A percentile compares a stretch with the other conserved stretches of the same genome.
phyloP scores from a whole-genome alignment of 352 stramenopile genomes.

The Pythium brachiatum region DNA sequence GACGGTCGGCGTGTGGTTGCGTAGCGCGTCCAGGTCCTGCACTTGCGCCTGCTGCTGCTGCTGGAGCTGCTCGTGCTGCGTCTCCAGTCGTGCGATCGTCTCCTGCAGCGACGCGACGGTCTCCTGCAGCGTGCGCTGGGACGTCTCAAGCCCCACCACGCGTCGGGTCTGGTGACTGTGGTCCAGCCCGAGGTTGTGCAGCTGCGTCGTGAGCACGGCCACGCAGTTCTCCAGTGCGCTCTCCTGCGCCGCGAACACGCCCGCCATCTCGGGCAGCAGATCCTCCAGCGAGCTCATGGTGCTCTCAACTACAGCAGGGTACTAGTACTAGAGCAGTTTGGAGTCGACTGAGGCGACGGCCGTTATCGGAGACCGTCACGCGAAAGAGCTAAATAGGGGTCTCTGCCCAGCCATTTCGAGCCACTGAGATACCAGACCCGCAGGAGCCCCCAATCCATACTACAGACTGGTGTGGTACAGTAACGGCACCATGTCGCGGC shows the following conservation, averaged over 20 bases:
- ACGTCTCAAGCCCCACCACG: constrained; percentile 36
- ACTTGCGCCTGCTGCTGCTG: constrained; percentile 21
- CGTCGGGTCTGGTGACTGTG: constrained; percentile 33
- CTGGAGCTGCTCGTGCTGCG: constrained; percentile 25
- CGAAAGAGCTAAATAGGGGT: not conserved
- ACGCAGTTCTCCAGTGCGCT: constrained; percentile 51
- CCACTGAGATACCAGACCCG: too few relatives aligned
- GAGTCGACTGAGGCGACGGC: not conserved
- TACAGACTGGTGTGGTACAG: too few relatives aligned
- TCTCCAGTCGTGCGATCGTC: constrained; percentile 16
- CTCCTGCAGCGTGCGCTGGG: constrained; percentile 29
- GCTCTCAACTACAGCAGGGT: not conserved
- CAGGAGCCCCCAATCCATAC: too few relatives aligned
- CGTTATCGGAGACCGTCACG: not conserved
- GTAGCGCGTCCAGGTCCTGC: not conserved
- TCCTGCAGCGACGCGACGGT: constrained; percentile 29
- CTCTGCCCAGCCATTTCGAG: not conserved
- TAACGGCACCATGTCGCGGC: too few relatives aligned
- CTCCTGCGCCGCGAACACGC: constrained; percentile 62
- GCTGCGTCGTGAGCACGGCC: constrained; percentile 44
- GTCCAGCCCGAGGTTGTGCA: constrained; percentile 43
- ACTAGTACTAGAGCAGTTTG: too few relatives aligned
- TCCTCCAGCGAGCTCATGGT: constrained; percentile 64
- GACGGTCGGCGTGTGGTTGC: constrained; percentile 3
- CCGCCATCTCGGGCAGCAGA: constrained; percentile 60